Evolutionary conservation across 2,329 filamentous ascomycete species (phyloP).

Genomic region (Xylariaceae sp.): DNA sequence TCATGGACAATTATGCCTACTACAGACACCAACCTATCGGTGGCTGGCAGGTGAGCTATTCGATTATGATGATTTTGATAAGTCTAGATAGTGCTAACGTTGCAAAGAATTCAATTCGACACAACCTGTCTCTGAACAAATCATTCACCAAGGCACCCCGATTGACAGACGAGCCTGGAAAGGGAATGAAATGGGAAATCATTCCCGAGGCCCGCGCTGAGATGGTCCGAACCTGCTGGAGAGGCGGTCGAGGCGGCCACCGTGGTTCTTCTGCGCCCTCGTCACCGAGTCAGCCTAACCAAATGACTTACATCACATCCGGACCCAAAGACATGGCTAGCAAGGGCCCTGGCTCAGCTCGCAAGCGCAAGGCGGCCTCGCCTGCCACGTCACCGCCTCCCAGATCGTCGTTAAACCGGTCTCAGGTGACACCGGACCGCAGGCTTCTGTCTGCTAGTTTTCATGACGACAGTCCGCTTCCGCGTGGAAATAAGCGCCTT

Average conservation of each 20-base stretch:
- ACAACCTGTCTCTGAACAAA: conserved; percentile 95
- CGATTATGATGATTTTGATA: neutral
- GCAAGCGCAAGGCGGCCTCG: conserved; percentile 63
- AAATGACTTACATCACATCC: conserved; percentile 66
- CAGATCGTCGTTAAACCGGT: conserved; percentile 53
- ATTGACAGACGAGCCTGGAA: conserved; percentile 92
- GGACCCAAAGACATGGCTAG: conserved; percentile 61
- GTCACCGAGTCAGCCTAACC: conserved; percentile 62
- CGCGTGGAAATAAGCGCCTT: conserved; percentile 58
- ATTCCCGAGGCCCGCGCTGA: conserved; percentile 83
- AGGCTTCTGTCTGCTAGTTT: conserved; percentile 50
- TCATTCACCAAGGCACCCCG: conserved; percentile 92
- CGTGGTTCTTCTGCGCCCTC: conserved; percentile 73
- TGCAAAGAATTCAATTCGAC: conserved; percentile 86
- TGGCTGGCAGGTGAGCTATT: conserved; percentile 82
- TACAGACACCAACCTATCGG: conserved; percentile 78
- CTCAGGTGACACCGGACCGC: conserved; percentile 66
- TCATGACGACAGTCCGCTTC: conserved; percentile 67
- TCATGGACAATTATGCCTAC: conserved; percentile 89
- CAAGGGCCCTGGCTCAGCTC: conserved; percentile 56
- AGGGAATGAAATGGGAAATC: conserved; percentile 99
- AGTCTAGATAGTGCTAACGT: conserved; percentile 33
- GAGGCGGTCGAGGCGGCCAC: conserved; percentile 67
- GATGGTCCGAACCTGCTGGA: conserved; percentile 76
- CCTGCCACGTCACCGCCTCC: conserved; percentile 61